These are phyloP conservation scores for Grosmannia clavigera DNA, from an alignment of 2,329 filamentous ascomycete species.

Conservation along the genomic window DNA sequence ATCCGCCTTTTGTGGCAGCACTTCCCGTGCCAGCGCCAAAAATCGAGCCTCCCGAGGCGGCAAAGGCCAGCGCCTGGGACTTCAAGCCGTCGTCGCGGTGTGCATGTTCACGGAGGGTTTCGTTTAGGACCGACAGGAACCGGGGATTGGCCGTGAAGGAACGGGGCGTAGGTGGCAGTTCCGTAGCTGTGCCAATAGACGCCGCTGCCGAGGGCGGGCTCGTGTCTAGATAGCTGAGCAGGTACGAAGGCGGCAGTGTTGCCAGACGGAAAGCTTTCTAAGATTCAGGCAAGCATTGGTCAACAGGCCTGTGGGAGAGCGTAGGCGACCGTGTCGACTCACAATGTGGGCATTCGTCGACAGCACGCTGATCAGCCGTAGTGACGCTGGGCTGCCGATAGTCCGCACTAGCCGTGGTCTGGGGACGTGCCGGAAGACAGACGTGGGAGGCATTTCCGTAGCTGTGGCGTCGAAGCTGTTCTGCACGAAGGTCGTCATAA, in stretches of 20 bases:
- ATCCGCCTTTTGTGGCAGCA: conserved; percentile 27
- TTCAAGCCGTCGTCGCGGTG: conserved; percentile 16
- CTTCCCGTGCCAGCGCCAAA: conserved; percentile 39
- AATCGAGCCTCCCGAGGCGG: conserved; percentile 41
- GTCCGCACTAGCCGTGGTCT: conserved; percentile 14
- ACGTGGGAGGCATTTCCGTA: not conserved
- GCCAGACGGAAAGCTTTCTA: conserved; percentile 47
- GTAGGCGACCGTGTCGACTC: not conserved
- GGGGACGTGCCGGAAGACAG: conserved; percentile 15
- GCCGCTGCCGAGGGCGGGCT: conserved; percentile 40
- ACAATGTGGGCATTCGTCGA: conserved; percentile 42
- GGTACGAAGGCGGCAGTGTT: conserved; percentile 30
- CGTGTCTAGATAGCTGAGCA: conserved; percentile 48
- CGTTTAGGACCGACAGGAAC: conserved; percentile 33
- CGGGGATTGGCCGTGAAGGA: conserved; percentile 46
- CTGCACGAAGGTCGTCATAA: conserved; percentile 5
- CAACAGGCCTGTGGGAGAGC: not conserved
- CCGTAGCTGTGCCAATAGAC: conserved; percentile 46
- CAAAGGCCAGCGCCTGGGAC: conserved; percentile 45
- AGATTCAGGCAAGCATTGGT: not conserved
- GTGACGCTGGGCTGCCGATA: conserved; percentile 1
- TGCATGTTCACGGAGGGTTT: conserved; percentile 20
- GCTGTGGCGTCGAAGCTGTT: not conserved
- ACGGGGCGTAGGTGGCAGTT: conserved; percentile 46
- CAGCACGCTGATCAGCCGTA: conserved; percentile 31